Evolutionary conservation across 179 eudicot species (phyloP).

Genomic region (Gypsophila paniculata): DNA sequence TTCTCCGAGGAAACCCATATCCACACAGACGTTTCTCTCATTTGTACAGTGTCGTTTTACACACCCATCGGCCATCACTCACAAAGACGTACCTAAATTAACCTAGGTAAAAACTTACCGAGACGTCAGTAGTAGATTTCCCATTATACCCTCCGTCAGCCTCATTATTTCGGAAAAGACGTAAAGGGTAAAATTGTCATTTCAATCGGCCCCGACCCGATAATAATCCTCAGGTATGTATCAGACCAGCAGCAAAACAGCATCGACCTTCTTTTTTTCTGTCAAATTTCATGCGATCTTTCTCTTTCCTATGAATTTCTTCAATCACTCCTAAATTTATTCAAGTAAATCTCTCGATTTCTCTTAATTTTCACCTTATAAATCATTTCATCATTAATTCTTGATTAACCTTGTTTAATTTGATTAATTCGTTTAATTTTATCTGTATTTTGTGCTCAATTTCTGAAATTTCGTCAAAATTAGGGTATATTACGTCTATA

Average conservation of each 20-base stretch:
- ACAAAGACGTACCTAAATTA: no score
- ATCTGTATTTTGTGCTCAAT: no score
- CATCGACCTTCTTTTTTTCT: neutral
- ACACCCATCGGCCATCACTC: no score
- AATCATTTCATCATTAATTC: neutral
- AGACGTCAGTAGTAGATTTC: neutral
- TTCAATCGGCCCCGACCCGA: no score
- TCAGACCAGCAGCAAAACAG: no score
- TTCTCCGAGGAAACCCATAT: no score
- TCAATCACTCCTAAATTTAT: constrained; percentile 8
- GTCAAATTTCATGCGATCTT: neutral
- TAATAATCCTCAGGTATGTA: no score
- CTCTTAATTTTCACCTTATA: neutral
- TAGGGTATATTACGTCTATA: neutral
- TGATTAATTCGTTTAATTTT: neutral
- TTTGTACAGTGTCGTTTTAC: no score
- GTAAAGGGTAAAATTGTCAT: neutral
- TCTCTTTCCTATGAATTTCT: constrained; percentile 18
- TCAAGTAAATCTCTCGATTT: neutral
- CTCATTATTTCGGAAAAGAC: neutral
- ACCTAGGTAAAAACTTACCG: no score
- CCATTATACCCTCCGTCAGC: neutral
- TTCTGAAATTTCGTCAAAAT: neutral
- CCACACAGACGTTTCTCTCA: no score
- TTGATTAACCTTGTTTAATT: neutral